phyloP scores from a whole-genome alignment of 495 filamentous ascomycete species.

The Chaetomium cochliodes region DNA sequence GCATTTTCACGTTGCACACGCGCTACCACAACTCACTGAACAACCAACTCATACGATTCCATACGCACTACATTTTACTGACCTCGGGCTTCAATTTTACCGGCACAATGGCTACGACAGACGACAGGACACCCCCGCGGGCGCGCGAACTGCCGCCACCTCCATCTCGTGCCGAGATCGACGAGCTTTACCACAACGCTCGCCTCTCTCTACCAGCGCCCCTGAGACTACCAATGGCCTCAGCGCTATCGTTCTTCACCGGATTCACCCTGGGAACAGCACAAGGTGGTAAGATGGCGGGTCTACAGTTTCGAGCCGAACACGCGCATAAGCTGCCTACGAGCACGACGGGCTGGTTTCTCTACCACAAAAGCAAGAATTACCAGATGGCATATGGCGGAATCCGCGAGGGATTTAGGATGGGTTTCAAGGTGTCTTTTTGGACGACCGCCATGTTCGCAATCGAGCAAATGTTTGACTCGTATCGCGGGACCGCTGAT shows the following conservation, averaged over 20 bases:
- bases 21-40: neutral
- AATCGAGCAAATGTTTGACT: conserved; percentile 82
- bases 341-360: conserved; percentile 83
- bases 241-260: conserved; percentile 57
- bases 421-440: conserved; percentile 66
- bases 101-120: conserved; percentile 11
- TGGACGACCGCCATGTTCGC: conserved; percentile 68
- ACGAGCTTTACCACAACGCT: conserved; percentile 35
- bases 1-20: conserved; percentile 2
- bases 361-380: conserved; percentile 97
- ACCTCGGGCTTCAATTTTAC: neutral
- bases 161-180: conserved; percentile 22
- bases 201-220: conserved; percentile 61
- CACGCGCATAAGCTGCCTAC: conserved; percentile 88
- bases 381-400: conserved; percentile 76
- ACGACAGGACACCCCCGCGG: neutral
- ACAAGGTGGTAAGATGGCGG: conserved; percentile 69
- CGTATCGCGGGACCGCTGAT: conserved; percentile 66
- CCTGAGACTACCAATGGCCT: conserved; percentile 62
- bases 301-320: conserved; percentile 82
- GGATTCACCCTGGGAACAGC: conserved; percentile 69
- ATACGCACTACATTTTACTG: neutral
- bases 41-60: neutral
- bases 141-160: conserved; percentile 4
- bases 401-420: conserved; percentile 69